Evolutionary conservation across 2,329 filamentous ascomycete species (phyloP).

Genomic region (Fusarium sp.): DNA sequence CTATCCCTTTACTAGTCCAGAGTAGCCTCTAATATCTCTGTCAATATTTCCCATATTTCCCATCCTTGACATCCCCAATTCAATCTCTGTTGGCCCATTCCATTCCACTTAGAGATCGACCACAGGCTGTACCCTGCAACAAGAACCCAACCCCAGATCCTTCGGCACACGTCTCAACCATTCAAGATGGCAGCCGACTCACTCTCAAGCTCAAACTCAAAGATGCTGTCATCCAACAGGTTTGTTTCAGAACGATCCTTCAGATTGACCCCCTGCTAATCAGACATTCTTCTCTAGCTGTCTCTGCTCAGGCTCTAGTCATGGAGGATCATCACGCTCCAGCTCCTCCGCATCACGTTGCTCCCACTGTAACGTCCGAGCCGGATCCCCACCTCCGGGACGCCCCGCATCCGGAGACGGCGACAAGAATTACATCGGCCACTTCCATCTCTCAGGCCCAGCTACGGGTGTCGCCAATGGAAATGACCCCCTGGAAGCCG

Average conservation of each 20-base stretch:
- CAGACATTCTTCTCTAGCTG: not conserved
- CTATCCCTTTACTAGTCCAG: not conserved
- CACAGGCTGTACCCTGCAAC: not conserved
- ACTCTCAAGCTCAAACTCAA: not conserved
- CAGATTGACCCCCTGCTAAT: not conserved
- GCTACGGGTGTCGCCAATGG: not conserved
- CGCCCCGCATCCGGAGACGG: not conserved
- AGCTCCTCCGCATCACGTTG: not conserved
- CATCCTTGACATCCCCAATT: not conserved
- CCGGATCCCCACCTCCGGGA: not conserved
- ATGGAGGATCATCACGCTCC: not conserved
- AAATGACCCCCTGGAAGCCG: not conserved
- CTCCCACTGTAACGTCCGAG: not conserved
- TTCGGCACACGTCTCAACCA: not conserved
- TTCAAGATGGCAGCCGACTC: not conserved
- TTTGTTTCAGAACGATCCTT: not conserved
- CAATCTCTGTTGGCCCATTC: not conserved
- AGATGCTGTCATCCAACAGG: not conserved
- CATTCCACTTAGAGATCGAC: not conserved
- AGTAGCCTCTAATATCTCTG: not conserved
- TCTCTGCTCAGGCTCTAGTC: not conserved
- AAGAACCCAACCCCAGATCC: not conserved
- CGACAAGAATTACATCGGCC: not conserved
- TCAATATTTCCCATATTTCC: not conserved
- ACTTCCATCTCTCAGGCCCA: not conserved